Conservation (phyloP, 73 alveolate genomes). For the Symbiodinium natans region DNA sequence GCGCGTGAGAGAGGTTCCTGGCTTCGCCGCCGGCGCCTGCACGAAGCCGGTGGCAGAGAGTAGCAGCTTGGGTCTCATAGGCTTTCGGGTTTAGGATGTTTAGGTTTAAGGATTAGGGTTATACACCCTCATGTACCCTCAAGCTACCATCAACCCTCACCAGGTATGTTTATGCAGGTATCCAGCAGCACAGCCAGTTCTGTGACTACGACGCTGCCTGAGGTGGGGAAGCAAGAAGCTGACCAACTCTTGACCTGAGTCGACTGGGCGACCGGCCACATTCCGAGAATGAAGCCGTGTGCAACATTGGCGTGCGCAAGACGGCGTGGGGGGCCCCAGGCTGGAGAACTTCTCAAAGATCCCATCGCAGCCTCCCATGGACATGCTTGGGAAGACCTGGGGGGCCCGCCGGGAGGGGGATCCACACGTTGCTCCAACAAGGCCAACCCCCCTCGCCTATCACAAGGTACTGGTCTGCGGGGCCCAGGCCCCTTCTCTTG, state of each 20-base stretch:
- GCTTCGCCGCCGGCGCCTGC: slow-evolving; percentile 66
- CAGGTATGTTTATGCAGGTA: background rate
- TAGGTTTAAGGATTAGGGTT: too few relatives aligned
- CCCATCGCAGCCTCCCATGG: slow-evolving; percentile 73
- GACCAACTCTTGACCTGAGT: slow-evolving; percentile 35
- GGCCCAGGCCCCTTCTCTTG: slow-evolving; percentile 33
- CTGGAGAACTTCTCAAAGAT: slow-evolving; percentile 83
- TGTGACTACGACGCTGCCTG: background rate
- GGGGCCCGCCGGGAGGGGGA: too few relatives aligned
- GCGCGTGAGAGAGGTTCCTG: slow-evolving; percentile 42
- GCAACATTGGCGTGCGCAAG: background rate
- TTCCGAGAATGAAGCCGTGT: too few relatives aligned
- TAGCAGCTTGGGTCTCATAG: too few relatives aligned
- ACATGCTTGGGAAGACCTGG: background rate
- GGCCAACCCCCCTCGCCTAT: slow-evolving; percentile 21
- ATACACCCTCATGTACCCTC: too few relatives aligned
- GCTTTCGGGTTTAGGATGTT: too few relatives aligned
- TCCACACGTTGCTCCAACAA: too few relatives aligned
- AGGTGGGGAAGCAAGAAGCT: slow-evolving; percentile 44
- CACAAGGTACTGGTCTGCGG: slow-evolving; percentile 72
- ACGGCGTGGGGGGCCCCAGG: background rate
- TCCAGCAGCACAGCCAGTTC: background rate
- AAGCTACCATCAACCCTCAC: too few relatives aligned
- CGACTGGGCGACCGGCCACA: background rate
- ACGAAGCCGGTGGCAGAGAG: too few relatives aligned